Conservation (phyloP, 179 eudicot genomes). For the Drosera spatulata region DNA sequence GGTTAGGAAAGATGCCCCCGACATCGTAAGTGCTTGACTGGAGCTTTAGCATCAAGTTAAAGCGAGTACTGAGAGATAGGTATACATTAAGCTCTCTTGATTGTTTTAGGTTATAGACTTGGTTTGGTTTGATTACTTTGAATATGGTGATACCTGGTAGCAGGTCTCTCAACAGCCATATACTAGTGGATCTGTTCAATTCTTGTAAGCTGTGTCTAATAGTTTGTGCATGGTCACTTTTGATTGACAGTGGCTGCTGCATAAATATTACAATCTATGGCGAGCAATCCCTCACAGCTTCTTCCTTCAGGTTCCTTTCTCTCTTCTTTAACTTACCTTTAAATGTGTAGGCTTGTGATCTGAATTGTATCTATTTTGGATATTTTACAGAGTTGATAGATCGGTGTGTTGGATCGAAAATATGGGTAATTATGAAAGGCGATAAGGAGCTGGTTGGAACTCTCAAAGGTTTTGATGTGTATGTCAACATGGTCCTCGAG, state of each 20-base stretch:
- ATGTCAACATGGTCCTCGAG: constrained; percentile 97
- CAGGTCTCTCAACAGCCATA: too few relatives aligned
- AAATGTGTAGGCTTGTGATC: not conserved
- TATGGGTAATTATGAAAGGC: constrained; percentile 99
- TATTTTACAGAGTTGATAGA: constrained; percentile 69
- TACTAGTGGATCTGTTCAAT: too few relatives aligned
- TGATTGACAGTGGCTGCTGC: not conserved
- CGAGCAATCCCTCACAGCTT: constrained; percentile 70
- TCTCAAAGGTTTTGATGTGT: constrained; percentile 88
- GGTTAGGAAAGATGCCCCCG: too few relatives aligned
- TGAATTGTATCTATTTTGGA: not conserved
- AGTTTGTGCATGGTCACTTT: not conserved
- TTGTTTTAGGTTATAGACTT: too few relatives aligned
- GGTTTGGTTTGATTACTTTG: too few relatives aligned
- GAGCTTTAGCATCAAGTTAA: too few relatives aligned
- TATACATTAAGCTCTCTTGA: too few relatives aligned
- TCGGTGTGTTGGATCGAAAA: constrained; percentile 91
- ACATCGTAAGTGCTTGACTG: too few relatives aligned
- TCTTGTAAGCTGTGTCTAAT: too few relatives aligned
- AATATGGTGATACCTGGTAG: too few relatives aligned
- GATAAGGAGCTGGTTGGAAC: constrained; percentile 98
- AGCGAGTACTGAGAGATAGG: too few relatives aligned
- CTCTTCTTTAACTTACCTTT: not conserved
- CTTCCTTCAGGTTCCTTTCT: constrained; percentile 52
- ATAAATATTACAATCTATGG: constrained; percentile 10